phyloP scores from a whole-genome alignment of 1,139 yeast species.

The Wickerhamomyces sp. region DNA sequence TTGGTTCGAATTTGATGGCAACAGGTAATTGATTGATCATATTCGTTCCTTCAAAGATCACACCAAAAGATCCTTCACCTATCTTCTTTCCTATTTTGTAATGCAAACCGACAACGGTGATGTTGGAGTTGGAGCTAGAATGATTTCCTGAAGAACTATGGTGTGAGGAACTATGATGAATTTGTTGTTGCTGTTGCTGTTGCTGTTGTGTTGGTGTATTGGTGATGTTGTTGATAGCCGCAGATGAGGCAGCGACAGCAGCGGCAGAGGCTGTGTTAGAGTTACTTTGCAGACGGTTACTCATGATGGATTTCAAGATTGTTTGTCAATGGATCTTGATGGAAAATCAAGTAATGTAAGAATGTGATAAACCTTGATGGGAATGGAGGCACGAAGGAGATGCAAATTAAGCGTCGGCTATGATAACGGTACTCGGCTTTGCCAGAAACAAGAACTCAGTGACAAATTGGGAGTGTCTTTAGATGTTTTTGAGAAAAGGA shows the following conservation, averaged over 20 bases:
- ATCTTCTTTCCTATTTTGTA: slow-evolving; percentile 95
- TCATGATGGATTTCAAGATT: slow-evolving; percentile 3
- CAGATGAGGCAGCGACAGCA: slow-evolving; percentile 25
- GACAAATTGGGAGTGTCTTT: too few species aligned
- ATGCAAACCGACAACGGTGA: slow-evolving; percentile 63
- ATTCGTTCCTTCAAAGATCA: slow-evolving; percentile 91
- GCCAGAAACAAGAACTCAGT: too few species aligned
- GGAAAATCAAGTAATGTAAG: too few species aligned
- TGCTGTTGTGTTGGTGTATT: too few species aligned
- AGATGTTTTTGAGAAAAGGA: too few species aligned
- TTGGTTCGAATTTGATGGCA: slow-evolving; percentile 74
- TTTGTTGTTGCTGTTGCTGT: too few species aligned
- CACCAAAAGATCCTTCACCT: slow-evolving; percentile 98
- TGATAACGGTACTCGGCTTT: too few species aligned
- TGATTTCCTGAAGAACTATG: slow-evolving; percentile 1
- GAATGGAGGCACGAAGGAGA: too few species aligned
- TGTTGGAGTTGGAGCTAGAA: slow-evolving; percentile 5
- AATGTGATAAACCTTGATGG: too few species aligned
- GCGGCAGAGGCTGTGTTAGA: slow-evolving; percentile 18
- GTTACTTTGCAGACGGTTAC: slow-evolving; percentile 3
- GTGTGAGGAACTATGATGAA: slow-evolving; percentile 1
- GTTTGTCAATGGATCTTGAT: neutral
- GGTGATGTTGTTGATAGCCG: slow-evolving; percentile 24
- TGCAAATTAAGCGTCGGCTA: too few species aligned
- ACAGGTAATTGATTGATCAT: slow-evolving; percentile 76